Base-by-base conservation (phyloP, 2,329 filamentous ascomycete genomes). In the Monilinia fructicola region DNA sequence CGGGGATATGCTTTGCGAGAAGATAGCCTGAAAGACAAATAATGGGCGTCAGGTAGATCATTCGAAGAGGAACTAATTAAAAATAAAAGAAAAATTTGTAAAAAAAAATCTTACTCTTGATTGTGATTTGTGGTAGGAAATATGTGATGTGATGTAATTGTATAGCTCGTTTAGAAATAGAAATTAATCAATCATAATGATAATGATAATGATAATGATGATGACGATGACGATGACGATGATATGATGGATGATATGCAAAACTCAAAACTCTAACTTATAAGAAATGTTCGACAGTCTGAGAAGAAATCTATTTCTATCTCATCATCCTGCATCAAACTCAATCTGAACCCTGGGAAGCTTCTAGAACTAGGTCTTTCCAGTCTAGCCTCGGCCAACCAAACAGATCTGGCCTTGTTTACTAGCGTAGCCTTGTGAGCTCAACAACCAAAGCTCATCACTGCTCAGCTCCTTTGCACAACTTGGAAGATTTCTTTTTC, bases 21-120 rank as follows among this genome's bases (percentile, higher is more conserved):
- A 31, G 54, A 54, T 59, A 9, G 55, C 54, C 38, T 35, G 31
- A 44, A 48, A 14, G 44, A 46, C n/a, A 14, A 60, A 40, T 35
- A 56, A 64, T n/a, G 48, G 65, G 67, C 54, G 65, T 67, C 53
- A 54, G 64, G 65, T 67, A 68, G 67, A 64, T 28, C 58, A 40
- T n/a, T 61, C 35, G 35, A 60, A 60, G 54, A 60, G 58, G 26
- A 61, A 60, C 53, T 16, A 61, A 60, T 44, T 54, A 59, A 26
- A 56, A 52, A 5, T 38, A 12, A n/a, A 50, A 18, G 35, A 50
- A 50, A 26, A 12, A 48, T 23, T 1, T 1, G 7, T 9, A 48
- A 14, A 35, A 35, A 35, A 35, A 35, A 35, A n/a, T 26, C 9
- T 4, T 23, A 50, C 11, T 10, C 10, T 50, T 42, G 42, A 50